A percentile compares a stretch with the other conserved stretches of the same genome.
Conservation (phyloP, 192 early-diverging fungal genomes). For the Backusella sp. region DNA sequence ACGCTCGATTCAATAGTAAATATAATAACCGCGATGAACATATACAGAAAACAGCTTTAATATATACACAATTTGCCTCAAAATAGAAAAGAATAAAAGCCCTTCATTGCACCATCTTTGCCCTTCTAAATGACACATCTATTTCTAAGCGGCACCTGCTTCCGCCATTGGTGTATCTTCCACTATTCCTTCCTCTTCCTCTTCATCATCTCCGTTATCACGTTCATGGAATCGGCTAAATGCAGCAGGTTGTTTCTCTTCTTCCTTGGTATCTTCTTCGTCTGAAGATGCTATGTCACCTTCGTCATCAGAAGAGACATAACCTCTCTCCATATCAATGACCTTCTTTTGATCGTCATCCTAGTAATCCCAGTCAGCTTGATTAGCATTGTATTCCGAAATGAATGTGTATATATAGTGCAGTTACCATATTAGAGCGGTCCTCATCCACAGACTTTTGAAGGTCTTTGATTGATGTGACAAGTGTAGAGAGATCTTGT, state of each 20-base stretch:
- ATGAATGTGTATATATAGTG: neutral
- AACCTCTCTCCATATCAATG: constrained; percentile 33
- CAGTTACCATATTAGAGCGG: constrained; percentile 19
- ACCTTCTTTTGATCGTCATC: constrained; percentile 23
- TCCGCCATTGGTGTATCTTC: constrained; percentile 6
- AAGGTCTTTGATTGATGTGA: constrained; percentile 22
- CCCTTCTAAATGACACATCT: neutral
- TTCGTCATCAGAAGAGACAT: constrained; percentile 25
- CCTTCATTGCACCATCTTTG: neutral
- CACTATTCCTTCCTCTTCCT: constrained; percentile 32
- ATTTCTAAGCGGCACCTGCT: neutral
- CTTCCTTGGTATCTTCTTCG: neutral
- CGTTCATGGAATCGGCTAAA: constrained; percentile 31
- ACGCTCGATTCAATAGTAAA: neutral
- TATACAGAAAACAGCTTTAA: constrained; percentile 5
- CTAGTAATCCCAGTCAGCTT: constrained; percentile 1
- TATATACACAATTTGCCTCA: constrained; percentile 10
- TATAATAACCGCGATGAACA: neutral
- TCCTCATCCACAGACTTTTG: constrained; percentile 34
- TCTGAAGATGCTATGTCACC: constrained; percentile 15
- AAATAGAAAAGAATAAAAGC: neutral
- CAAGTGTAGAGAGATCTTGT: constrained; percentile 21
- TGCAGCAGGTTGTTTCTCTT: constrained; percentile 7
- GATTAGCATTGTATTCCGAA: neutral
- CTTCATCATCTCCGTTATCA: constrained; percentile 32